Percentiles rank a stretch among this genome's conserved stretches.
Conservation (phyloP, 2,329 filamentous ascomycete genomes). For the Penicillium digitatum region DNA sequence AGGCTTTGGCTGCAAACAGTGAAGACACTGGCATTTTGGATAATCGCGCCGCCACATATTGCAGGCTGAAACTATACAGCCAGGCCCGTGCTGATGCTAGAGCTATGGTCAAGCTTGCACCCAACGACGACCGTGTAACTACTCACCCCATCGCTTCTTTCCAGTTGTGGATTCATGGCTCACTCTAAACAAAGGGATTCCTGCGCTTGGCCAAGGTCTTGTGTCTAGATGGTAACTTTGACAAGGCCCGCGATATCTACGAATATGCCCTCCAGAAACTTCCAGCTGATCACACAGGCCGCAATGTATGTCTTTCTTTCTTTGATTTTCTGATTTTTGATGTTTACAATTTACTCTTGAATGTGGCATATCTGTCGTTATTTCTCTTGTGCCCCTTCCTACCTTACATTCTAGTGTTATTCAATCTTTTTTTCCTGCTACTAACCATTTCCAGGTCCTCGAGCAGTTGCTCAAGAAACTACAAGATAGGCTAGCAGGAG, state of each 20-base stretch:
- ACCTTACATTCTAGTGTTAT: not conserved
- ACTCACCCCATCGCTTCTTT: no score
- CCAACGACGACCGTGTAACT: constrained; percentile 50
- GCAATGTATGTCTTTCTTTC: constrained; percentile 19
- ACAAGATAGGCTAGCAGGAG: constrained; percentile 47
- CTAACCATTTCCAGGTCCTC: not conserved
- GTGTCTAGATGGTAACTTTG: constrained; percentile 45
- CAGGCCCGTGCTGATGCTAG: constrained; percentile 55
- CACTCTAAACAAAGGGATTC: not conserved
- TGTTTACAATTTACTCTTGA: not conserved
- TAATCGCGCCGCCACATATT: constrained; percentile 53
- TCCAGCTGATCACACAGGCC: constrained; percentile 34
- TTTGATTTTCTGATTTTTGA: no score
- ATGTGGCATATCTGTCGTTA: no score
- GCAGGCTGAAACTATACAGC: constrained; percentile 50
- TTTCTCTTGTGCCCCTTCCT: no score
- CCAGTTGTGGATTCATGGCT: not conserved
- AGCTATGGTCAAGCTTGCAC: constrained; percentile 51
- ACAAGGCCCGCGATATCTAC: constrained; percentile 54
- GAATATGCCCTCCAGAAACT: constrained; percentile 53
- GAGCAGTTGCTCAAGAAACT: constrained; percentile 43
- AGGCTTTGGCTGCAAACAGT: constrained; percentile 39
- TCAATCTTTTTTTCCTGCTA: not conserved
- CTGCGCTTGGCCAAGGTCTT: constrained; percentile 24
- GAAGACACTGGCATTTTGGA: constrained; percentile 48